Percentiles rank a stretch among this genome's conserved stretches.
phyloP scores from a whole-genome alignment of 2,329 filamentous ascomycete species.

The Keithomyces neogunnii region DNA sequence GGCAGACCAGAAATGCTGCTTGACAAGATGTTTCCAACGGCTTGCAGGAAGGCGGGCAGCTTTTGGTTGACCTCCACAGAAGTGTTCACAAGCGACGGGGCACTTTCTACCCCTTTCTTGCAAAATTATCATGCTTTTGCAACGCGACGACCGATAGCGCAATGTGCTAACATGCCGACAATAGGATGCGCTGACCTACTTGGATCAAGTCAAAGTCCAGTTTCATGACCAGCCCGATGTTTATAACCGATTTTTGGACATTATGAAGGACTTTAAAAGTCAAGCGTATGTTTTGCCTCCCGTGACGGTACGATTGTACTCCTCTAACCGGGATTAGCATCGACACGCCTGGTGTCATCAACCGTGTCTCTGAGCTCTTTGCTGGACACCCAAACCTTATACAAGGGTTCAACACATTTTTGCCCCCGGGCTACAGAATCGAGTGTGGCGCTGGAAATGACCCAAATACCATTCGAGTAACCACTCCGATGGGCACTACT shows the following conservation, averaged over 20 bases:
- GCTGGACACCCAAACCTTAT: constrained; percentile 92
- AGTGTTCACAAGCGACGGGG: constrained; percentile 12
- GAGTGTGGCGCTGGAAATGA: constrained; percentile 92
- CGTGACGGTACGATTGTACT: constrained; percentile 64
- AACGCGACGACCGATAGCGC: background rate
- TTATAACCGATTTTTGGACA: constrained; percentile 93
- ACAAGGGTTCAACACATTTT: constrained; percentile 96
- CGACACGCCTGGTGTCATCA: constrained; percentile 95
- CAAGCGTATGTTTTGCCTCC: constrained; percentile 61
- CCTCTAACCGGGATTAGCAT: constrained; percentile 52
- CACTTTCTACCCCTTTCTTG: constrained; percentile 15
- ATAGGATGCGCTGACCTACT: constrained; percentile 75
- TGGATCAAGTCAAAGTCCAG: constrained; percentile 97
- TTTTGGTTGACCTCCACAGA: constrained; percentile 12
- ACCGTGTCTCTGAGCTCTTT: constrained; percentile 90
- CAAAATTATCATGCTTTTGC: constrained; percentile 11
- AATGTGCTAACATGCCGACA: background rate
- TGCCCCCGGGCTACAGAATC: constrained; percentile 91
- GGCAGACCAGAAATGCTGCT: background rate
- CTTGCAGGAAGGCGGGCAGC: constrained; percentile 15
- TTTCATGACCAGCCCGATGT: constrained; percentile 96
- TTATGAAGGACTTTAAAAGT: constrained; percentile 99
- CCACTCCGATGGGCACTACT: constrained; percentile 95
- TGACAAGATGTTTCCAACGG: constrained; percentile 10
- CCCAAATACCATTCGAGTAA: constrained; percentile 92